Percentiles rank a stretch among this genome's conserved stretches.
These are phyloP conservation scores for Coprinellus micaceus DNA, from an alignment of 768 basidiomycete species.

Conservation along the genomic window DNA sequence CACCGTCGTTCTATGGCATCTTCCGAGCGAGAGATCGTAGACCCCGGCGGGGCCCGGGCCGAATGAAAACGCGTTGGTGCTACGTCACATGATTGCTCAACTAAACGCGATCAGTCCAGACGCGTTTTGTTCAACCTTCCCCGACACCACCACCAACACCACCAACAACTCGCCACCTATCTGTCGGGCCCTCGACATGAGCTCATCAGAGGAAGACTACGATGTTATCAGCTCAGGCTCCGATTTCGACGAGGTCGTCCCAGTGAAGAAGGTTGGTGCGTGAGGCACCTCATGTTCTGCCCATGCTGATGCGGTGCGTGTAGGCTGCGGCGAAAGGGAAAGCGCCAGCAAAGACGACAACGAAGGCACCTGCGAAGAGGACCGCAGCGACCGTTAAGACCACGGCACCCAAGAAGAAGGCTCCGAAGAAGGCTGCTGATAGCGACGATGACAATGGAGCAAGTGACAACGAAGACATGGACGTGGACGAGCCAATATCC, in stretches of 20 bases:
- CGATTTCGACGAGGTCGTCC: slow-evolving; percentile 68
- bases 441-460: slow-evolving; percentile 50
- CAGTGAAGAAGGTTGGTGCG: slow-evolving; percentile 51
- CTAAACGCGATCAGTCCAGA: neutral
- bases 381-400: slow-evolving; percentile 43
- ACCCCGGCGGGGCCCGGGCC: neutral
- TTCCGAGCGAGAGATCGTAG: neutral
- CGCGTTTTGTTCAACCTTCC: slow-evolving; percentile 6
- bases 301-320: neutral
- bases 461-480: slow-evolving; percentile 46
- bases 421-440: slow-evolving; percentile 17
- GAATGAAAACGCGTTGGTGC: slow-evolving; percentile 4
- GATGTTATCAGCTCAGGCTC: slow-evolving; percentile 53
- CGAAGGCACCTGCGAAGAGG: slow-evolving; percentile 21
- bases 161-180: neutral
- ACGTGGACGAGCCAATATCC: slow-evolving; percentile 24
- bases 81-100: neutral
- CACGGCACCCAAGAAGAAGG: slow-evolving; percentile 66
- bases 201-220: slow-evolving; percentile 71
- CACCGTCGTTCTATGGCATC: no score
- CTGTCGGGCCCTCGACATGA: slow-evolving; percentile 45
- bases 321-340: slow-evolving; percentile 11
- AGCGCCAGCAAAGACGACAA: slow-evolving; percentile 33
- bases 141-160: neutral
- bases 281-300: neutral